These are phyloP conservation scores for Verticillium tricorpus DNA, from an alignment of 2,329 filamentous ascomycete species.

Conservation along the genomic window DNA sequence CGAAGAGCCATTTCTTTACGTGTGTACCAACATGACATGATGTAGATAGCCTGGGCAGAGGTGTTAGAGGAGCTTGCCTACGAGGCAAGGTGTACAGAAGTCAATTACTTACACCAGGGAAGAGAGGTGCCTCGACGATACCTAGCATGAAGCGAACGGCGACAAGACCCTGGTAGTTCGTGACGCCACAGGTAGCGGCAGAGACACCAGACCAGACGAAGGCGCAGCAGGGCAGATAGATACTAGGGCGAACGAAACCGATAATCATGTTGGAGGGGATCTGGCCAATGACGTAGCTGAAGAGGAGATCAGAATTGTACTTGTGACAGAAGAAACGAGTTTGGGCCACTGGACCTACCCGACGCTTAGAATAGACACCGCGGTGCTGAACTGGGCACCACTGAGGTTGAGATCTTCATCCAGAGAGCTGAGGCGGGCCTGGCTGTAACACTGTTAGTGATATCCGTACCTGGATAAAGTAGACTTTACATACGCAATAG, in stretches of 20 bases:
- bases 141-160: constrained; percentile 36
- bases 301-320: background rate
- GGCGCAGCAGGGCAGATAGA: constrained; percentile 47
- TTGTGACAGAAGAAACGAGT: background rate
- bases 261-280: constrained; percentile 42
- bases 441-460: constrained; percentile 13
- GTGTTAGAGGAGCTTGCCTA: constrained; percentile 28
- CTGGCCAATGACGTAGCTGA: constrained; percentile 42
- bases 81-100: constrained; percentile 42
- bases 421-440: constrained; percentile 48
- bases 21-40: constrained; percentile 51
- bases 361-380: constrained; percentile 41
- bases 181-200: constrained; percentile 33
- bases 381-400: constrained; percentile 53
- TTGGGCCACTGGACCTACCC: constrained; percentile 37
- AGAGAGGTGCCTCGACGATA: constrained; percentile 34
- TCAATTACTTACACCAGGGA: constrained; percentile 29
- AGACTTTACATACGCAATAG: constrained; percentile 15
- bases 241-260: constrained; percentile 38
- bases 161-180: constrained; percentile 36
- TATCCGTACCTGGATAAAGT: background rate
- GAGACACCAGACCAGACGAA: constrained; percentile 35
- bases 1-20: constrained; percentile 38
- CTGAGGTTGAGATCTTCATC: constrained; percentile 49
- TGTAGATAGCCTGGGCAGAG: constrained; percentile 26